A percentile compares a stretch with the other conserved stretches of the same genome.
phyloP scores from a whole-genome alignment of 768 basidiomycete species.

The Rickenella mellea region DNA sequence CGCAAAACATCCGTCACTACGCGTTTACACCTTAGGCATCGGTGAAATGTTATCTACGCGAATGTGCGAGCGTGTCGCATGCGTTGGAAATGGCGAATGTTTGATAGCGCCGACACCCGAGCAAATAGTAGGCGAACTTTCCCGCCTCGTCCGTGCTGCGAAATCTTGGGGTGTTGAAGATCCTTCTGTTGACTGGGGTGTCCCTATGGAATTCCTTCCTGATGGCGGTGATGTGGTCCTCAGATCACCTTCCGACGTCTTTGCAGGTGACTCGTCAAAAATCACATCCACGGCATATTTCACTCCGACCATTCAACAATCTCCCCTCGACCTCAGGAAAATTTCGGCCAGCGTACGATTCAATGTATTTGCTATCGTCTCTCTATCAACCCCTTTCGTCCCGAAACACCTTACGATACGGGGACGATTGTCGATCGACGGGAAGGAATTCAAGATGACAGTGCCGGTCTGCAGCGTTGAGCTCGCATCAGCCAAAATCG shows the following conservation, averaged over 20 bases:
- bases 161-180: constrained; percentile 34
- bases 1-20: constrained; percentile 22
- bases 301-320: constrained; percentile 22
- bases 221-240: constrained; percentile 9
- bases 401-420: constrained; percentile 20
- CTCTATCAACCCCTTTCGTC: constrained; percentile 7
- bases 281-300: constrained; percentile 13
- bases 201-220: background rate
- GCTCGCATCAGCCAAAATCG: constrained; percentile 1
- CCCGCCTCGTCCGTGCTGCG: constrained; percentile 41
- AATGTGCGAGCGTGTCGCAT: constrained; percentile 45
- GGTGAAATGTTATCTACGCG: constrained; percentile 39
- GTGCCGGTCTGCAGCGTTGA: constrained; percentile 14
- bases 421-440: constrained; percentile 17
- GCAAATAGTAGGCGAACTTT: constrained; percentile 38
- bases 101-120: constrained; percentile 37
- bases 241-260: constrained; percentile 11
- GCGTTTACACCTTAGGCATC: constrained; percentile 52
- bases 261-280: no score
- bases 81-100: constrained; percentile 40
- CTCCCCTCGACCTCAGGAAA: constrained; percentile 19
- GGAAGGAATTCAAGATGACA: constrained; percentile 8
- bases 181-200: constrained; percentile 40
- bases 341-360: constrained; percentile 26
- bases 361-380: constrained; percentile 24